These are phyloP conservation scores for Sisymbrium irio DNA, from an alignment of 345 rosid genomes.

Conservation along the genomic window DNA sequence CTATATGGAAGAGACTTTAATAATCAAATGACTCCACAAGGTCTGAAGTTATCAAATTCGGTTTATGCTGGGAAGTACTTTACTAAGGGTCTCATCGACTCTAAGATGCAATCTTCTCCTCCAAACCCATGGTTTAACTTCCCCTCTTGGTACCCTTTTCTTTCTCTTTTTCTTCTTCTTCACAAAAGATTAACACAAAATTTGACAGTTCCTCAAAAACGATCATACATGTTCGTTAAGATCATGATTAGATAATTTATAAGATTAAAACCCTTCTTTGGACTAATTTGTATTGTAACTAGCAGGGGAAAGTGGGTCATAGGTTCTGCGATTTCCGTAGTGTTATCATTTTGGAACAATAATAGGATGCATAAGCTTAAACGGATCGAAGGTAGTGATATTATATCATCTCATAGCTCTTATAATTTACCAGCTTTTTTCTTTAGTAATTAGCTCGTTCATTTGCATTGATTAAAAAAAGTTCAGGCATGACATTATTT, in stretches of 20 bases:
- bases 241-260: neutral
- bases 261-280: neutral
- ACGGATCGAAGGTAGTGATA: conserved; percentile 53
- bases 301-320: conserved; percentile 66
- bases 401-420: no score
- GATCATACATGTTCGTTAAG: no score
- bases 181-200: neutral
- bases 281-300: neutral
- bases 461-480: no score
- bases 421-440: no score
- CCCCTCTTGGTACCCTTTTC: conserved; percentile 37
- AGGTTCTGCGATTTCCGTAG: conserved; percentile 49
- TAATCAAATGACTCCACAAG: conserved; percentile 10
- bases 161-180: neutral
- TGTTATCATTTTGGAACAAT: conserved; percentile 54
- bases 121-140: conserved; percentile 32
- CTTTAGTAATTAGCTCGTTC: no score
- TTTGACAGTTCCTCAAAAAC: no score
- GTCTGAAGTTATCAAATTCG: conserved; percentile 13
- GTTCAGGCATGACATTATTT: neutral
- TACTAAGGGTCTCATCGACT: conserved; percentile 2
- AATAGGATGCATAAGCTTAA: conserved; percentile 40
- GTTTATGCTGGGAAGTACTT: conserved; percentile 19
- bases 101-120: conserved; percentile 26
- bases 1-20: conserved; percentile 21